Evolutionary conservation across 495 filamentous ascomycete genomes (phyloP).

Genomic region (Entonaema liquescens): DNA sequence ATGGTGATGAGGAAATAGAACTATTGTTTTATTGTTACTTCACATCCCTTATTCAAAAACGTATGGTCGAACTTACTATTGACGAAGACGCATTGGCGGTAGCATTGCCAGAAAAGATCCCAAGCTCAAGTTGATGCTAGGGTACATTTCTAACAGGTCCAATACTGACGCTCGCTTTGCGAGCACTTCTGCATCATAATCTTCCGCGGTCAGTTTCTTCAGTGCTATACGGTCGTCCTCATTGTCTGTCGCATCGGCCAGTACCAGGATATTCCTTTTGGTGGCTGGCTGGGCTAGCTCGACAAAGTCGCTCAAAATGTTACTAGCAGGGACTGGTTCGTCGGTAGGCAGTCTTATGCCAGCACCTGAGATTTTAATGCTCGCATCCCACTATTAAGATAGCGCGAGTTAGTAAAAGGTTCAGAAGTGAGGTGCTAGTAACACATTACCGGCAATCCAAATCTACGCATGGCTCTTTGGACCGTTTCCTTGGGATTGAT

Average conservation of each 20-base stretch:
- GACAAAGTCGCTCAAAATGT: constrained; percentile 68
- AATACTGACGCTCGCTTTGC: constrained; percentile 65
- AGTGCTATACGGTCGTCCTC: constrained; percentile 27
- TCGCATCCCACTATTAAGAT: constrained; percentile 19
- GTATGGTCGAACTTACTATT: constrained; percentile 56
- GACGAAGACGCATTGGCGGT: constrained; percentile 69
- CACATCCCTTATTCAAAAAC: constrained; percentile 43
- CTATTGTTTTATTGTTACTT: constrained; percentile 10
- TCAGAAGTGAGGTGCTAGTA: background rate
- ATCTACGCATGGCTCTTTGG: constrained; percentile 47
- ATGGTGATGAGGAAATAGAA: constrained; percentile 68
- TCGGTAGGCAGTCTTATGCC: constrained; percentile 61
- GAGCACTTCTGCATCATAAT: constrained; percentile 35
- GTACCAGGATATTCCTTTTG: constrained; percentile 40
- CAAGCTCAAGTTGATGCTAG: constrained; percentile 55
- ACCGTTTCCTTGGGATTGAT: constrained; percentile 66
- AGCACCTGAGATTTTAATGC: constrained; percentile 33
- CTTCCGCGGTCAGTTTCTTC: constrained; percentile 26
- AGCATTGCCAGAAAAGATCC: constrained; percentile 68
- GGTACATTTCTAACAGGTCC: constrained; percentile 66
- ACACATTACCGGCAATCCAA: constrained; percentile 42
- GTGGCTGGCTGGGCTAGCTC: constrained; percentile 72
- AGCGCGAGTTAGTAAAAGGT: background rate
- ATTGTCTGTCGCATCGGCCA: constrained; percentile 36
- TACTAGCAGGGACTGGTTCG: constrained; percentile 62